Conservation (phyloP, 139 green algal genomes). For the Chlorella vulgaris region DNA sequence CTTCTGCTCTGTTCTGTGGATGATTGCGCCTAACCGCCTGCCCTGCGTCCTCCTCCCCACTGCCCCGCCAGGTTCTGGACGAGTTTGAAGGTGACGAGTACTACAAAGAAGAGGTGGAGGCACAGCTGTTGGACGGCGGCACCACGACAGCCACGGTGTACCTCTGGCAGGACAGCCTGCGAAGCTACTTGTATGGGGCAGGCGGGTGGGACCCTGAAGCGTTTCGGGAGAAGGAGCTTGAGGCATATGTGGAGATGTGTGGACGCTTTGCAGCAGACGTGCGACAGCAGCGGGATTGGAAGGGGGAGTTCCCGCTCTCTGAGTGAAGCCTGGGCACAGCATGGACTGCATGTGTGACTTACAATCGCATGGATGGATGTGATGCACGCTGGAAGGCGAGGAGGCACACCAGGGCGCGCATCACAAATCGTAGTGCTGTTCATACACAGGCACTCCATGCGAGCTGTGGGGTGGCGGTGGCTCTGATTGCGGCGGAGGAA, state of each 20-base stretch:
- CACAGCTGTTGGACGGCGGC: conserved; percentile 51
- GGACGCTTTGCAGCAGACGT: conserved; percentile 38
- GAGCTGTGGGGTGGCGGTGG: too few species aligned
- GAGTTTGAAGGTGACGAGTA: conserved; percentile 84
- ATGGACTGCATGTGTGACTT: too few species aligned
- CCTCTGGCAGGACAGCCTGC: conserved; percentile 61
- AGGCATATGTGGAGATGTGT: conserved; percentile 45
- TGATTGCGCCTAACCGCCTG: too few species aligned
- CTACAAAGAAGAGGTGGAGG: conserved; percentile 43
- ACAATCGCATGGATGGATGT: too few species aligned
- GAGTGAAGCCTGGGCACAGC: not conserved
- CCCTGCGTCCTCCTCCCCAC: not conserved
- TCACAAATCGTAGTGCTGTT: conserved; percentile 20
- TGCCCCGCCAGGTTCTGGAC: conserved; percentile 19
- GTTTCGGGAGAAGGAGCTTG: conserved; percentile 51
- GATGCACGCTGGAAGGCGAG: not conserved
- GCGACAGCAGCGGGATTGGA: conserved; percentile 19
- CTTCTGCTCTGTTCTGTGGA: too few species aligned
- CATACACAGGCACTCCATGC: conserved; percentile 3
- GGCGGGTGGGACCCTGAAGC: conserved; percentile 69
- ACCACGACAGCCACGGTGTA: conserved; percentile 60
- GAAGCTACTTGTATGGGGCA: conserved; percentile 48
- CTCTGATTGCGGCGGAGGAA: not conserved
- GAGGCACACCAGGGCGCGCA: not conserved
- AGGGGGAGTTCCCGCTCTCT: not conserved